Conservation (phyloP, 2,329 filamentous ascomycete genomes). For the Hymenoscyphus salicellus region DNA sequence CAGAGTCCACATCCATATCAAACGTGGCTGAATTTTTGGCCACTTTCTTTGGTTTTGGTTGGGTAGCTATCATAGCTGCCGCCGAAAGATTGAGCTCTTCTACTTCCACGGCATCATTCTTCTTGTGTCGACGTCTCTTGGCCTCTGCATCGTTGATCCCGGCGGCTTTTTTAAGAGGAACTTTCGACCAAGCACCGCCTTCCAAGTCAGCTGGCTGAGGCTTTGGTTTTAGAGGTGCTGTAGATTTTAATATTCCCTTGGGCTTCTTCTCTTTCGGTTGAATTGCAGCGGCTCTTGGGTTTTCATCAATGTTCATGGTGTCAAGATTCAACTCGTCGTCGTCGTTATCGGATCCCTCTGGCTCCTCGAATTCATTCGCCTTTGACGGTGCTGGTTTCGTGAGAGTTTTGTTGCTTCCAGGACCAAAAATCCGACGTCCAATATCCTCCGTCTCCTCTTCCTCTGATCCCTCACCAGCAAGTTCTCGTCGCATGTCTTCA, state of each 20-base stretch:
- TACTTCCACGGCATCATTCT: constrained; percentile 32
- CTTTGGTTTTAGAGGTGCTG: constrained; percentile 6
- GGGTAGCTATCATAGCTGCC: constrained; percentile 33
- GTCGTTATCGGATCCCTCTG: constrained; percentile 46
- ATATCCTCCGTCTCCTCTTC: constrained; percentile 55
- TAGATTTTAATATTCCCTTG: constrained; percentile 13
- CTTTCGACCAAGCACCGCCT: constrained; percentile 37
- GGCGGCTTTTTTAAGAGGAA: constrained; percentile 22
- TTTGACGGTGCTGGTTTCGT: constrained; percentile 30
- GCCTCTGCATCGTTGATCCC: constrained; percentile 30
- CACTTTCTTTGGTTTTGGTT: constrained; percentile 29
- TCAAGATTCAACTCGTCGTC: constrained; percentile 37
- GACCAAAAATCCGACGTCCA: constrained; percentile 70
- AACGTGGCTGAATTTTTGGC: constrained; percentile 26
- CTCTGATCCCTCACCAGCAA: constrained; percentile 62
- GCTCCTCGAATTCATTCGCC: constrained; percentile 59
- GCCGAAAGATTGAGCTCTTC: constrained; percentile 36
- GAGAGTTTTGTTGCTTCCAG: constrained; percentile 42
- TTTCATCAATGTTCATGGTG: constrained; percentile 20
- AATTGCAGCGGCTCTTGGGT: constrained; percentile 3
- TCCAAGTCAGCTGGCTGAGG: constrained; percentile 18
- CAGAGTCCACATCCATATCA: constrained; percentile 30
- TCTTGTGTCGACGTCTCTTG: constrained; percentile 34
- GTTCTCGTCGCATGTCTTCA: constrained; percentile 65
- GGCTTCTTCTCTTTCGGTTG: constrained; percentile 15